Evolutionary conservation across 163 green algal genomes (phyloP).

Genomic region (Chloromonas sp.): DNA sequence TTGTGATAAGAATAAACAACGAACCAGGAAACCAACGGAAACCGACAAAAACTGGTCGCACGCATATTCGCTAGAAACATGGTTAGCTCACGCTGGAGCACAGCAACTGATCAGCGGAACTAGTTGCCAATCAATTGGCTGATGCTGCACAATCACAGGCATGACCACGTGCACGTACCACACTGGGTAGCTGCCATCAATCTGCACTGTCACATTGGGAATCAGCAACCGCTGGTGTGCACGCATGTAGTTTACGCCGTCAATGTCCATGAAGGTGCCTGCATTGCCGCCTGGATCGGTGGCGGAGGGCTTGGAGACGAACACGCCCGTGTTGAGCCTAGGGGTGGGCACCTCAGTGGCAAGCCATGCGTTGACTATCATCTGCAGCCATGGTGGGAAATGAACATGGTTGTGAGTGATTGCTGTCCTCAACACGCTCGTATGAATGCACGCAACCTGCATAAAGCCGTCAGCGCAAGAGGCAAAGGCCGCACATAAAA

Average conservation of each 20-base stretch:
- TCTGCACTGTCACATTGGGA: neutral
- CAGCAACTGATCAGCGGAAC: neutral
- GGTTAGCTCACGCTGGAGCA: neutral
- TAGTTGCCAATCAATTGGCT: neutral
- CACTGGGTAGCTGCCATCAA: neutral
- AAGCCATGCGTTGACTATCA: neutral
- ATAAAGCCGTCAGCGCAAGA: neutral
- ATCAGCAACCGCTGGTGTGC: conserved; percentile 6
- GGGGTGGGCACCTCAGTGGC: neutral
- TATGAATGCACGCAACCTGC: neutral
- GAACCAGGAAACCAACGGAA: too few relatives aligned
- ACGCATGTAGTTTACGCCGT: neutral
- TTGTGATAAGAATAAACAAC: neutral
- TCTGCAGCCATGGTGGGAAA: neutral
- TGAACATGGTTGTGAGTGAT: neutral
- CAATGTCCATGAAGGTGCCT: neutral
- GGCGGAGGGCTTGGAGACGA: neutral
- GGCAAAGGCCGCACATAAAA: neutral
- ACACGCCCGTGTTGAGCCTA: neutral
- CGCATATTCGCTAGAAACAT: neutral
- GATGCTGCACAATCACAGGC: neutral
- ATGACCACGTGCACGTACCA: neutral
- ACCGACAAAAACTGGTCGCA: too few relatives aligned
- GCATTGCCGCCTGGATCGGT: neutral
- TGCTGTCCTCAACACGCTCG: too few relatives aligned